phyloP scores from a whole-genome alignment of 345 rosid species.

The Salix dunnii region DNA sequence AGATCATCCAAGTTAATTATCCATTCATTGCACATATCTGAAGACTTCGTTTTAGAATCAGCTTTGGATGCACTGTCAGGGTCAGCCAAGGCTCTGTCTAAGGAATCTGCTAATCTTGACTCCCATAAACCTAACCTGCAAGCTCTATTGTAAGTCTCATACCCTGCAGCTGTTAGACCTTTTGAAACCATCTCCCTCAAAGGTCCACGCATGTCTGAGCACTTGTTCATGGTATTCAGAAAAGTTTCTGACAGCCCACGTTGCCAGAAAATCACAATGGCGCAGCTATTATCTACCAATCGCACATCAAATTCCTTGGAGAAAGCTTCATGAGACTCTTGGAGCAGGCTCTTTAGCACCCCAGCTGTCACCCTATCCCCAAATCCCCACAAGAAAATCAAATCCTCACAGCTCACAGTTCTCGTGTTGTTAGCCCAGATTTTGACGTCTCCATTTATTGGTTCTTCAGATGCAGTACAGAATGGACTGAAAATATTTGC shows the following conservation, averaged over 20 bases:
- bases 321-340: slow-evolving; percentile 49
- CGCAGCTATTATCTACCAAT: slow-evolving; percentile 65
- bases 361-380: slow-evolving; percentile 42
- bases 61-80: slow-evolving; percentile 18
- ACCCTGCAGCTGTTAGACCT: slow-evolving; percentile 62
- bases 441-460: slow-evolving; percentile 42
- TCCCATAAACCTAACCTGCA: slow-evolving; percentile 71
- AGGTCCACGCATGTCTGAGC: slow-evolving; percentile 38
- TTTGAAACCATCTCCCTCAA: slow-evolving; percentile 62
- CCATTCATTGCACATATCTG: slow-evolving; percentile 50
- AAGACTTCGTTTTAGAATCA: slow-evolving; percentile 31
- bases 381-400: slow-evolving; percentile 84
- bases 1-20: slow-evolving; percentile 66
- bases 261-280: slow-evolving; percentile 63
- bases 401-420: slow-evolving; percentile 54
- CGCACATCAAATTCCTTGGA: slow-evolving; percentile 49
- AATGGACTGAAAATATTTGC: slow-evolving; percentile 35
- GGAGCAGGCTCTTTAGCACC: slow-evolving; percentile 57
- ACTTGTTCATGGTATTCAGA: slow-evolving; percentile 36
- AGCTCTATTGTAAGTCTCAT: slow-evolving; percentile 52
- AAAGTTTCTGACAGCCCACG: slow-evolving; percentile 45
- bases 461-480: slow-evolving; percentile 21
- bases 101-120: slow-evolving; percentile 50
- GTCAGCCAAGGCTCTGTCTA: slow-evolving; percentile 48
- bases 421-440: slow-evolving; percentile 53